Percentiles rank a stretch among this genome's conserved stretches.
phyloP scores from a whole-genome alignment of 441 rosid genomes.

The Pelargonium cotyledonis region DNA sequence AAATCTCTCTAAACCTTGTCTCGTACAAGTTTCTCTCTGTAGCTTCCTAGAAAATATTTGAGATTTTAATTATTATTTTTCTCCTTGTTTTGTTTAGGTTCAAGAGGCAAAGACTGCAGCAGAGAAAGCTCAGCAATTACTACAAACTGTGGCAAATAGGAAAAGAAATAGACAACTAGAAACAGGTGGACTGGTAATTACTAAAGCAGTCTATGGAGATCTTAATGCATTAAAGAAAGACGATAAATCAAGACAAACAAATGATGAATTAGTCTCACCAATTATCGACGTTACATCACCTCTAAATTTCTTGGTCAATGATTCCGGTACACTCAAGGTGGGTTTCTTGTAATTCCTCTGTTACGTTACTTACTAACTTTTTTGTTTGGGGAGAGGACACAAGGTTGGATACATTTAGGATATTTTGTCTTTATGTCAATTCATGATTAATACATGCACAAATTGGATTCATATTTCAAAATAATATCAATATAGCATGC shows the following conservation, averaged over 20 bases:
- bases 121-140: constrained; percentile 71
- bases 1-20: background rate
- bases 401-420: background rate
- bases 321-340: constrained; percentile 82
- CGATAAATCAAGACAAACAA: constrained; percentile 29
- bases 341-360: constrained; percentile 14
- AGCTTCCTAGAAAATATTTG: constrained; percentile 1
- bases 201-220: constrained; percentile 69
- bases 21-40: constrained; percentile 1
- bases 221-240: constrained; percentile 47
- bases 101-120: constrained; percentile 63
- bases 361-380: background rate
- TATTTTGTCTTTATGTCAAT: background rate
- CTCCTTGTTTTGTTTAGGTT: constrained; percentile 41
- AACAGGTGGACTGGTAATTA: constrained; percentile 66
- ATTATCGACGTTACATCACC: constrained; percentile 81
- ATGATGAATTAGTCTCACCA: constrained; percentile 42
- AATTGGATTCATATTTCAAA: constrained; percentile 5
- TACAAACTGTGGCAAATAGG: constrained; percentile 73
- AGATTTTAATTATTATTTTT: background rate
- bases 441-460: background rate
- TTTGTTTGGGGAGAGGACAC: background rate
- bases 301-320: constrained; percentile 84
- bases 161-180: constrained; percentile 69
- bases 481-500: background rate